phyloP scores from a whole-genome alignment of 805 yeast genomes.

The Myxozyma lipomycoides region DNA sequence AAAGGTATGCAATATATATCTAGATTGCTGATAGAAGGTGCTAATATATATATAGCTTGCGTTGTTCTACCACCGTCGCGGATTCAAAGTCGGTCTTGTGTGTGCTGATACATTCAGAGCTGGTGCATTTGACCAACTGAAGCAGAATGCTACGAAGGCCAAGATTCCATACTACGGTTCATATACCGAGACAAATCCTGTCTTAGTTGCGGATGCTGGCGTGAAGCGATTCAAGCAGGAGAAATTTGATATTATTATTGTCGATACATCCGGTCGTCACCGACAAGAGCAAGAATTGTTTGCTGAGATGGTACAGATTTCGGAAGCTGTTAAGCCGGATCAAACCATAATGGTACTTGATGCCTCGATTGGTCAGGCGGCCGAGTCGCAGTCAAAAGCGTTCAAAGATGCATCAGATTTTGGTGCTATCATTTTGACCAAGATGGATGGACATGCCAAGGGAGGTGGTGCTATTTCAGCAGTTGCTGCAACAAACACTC shows the following conservation, averaged over 20 bases:
- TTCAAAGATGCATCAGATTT: constrained; percentile 89
- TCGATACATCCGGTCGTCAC: constrained; percentile 97
- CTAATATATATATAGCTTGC: constrained; percentile 48
- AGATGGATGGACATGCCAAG: constrained; percentile 97
- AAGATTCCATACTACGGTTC: constrained; percentile 92
- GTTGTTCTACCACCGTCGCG: constrained; percentile 87
- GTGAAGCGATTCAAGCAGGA: constrained; percentile 86
- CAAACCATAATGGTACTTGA: constrained; percentile 97
- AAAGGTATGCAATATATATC: constrained; percentile 40
- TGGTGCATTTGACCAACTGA: constrained; percentile 97
- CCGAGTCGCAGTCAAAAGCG: constrained; percentile 90
- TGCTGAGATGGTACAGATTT: constrained; percentile 91
- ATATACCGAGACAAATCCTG: constrained; percentile 94
- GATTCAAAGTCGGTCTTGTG: constrained; percentile 90
- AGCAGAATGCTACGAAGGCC: constrained; percentile 95
- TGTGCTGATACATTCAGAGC: constrained; percentile 99
- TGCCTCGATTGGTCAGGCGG: constrained; percentile 98
- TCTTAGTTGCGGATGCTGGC: constrained; percentile 84
- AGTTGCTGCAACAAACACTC: constrained; percentile 96
- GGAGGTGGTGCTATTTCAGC: constrained; percentile 99
- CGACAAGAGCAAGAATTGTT: constrained; percentile 89
- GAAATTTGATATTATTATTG: constrained; percentile 87
- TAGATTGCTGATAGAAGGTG: background rate
- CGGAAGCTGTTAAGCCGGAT: constrained; percentile 82
- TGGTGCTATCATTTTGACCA: constrained; percentile 91